These are phyloP conservation scores for Juglanconis juglandina DNA, from an alignment of 2,329 filamentous ascomycete species.

Conservation along the genomic window DNA sequence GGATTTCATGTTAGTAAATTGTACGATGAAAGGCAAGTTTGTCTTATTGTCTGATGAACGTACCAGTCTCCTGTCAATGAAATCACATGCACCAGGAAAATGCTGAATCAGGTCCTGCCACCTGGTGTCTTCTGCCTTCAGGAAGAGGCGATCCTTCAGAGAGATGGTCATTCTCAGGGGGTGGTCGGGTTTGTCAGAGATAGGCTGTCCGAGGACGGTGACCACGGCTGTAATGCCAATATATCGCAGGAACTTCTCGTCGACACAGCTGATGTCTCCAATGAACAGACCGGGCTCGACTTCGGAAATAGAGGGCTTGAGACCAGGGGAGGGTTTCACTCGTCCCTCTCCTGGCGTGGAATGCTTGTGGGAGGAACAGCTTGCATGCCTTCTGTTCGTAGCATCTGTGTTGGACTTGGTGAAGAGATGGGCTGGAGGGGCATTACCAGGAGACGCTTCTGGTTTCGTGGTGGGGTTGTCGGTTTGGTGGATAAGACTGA, in stretches of 20 bases:
- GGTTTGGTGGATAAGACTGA: too few relatives aligned
- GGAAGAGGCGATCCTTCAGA: conserved; percentile 13
- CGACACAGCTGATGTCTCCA: conserved; percentile 14
- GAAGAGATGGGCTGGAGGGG: too few relatives aligned
- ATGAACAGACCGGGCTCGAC: conserved; percentile 21
- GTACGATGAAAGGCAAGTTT: neutral
- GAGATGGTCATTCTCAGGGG: conserved; percentile 11
- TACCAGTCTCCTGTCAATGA: conserved; percentile 19
- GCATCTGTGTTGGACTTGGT: too few relatives aligned
- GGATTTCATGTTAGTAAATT: too few relatives aligned
- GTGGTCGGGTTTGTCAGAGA: neutral
- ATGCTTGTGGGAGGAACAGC: neutral
- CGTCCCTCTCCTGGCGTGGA: neutral
- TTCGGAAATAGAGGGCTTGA: conserved; percentile 14
- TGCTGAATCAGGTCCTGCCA: conserved; percentile 4
- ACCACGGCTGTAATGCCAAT: conserved; percentile 22
- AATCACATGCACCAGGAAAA: conserved; percentile 20
- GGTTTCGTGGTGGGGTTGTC: too few relatives aligned
- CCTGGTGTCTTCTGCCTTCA: conserved; percentile 13
- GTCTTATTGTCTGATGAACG: neutral
- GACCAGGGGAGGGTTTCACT: too few relatives aligned
- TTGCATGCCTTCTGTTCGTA: too few relatives aligned
- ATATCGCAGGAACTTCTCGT: conserved; percentile 12
- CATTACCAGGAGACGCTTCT: too few relatives aligned
- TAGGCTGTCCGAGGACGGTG: conserved; percentile 3